Conservation (phyloP, 805 yeast genomes). For the Cyberlindnera petersonii region DNA sequence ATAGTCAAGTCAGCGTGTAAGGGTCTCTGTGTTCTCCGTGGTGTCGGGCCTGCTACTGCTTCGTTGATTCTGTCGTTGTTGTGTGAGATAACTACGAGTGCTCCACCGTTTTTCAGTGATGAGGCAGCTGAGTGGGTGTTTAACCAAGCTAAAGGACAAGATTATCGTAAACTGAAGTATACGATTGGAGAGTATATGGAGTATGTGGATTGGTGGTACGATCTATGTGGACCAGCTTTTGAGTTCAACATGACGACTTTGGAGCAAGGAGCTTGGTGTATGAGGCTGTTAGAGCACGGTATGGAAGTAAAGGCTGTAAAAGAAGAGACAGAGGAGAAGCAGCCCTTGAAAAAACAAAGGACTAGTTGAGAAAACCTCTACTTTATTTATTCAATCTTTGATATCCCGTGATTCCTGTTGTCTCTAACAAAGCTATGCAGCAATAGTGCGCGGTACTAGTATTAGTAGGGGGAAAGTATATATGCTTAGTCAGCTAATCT, state of each 20-base stretch:
- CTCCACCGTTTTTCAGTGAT: constrained; percentile 29
- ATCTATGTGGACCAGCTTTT: constrained; percentile 10
- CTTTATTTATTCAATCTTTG: too few species aligned
- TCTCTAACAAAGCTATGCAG: too few species aligned
- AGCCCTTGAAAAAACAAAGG: not conserved
- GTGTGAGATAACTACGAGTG: constrained; percentile 10
- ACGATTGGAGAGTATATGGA: constrained; percentile 20
- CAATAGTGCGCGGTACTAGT: too few species aligned
- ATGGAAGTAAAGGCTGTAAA: not conserved
- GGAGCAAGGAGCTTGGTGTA: constrained; percentile 26
- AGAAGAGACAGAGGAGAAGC: not conserved
- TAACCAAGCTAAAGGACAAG: not conserved
- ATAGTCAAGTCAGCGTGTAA: constrained; percentile 12
- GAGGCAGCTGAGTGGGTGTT: constrained; percentile 23
- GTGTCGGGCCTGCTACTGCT: constrained; percentile 30
- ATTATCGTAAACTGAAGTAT: constrained; percentile 20
- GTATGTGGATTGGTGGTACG: constrained; percentile 15
- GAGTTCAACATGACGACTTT: constrained; percentile 14
- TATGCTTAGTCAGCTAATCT: too few species aligned
- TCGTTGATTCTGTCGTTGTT: constrained; percentile 23
- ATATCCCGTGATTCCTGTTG: too few species aligned
- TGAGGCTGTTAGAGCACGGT: constrained; percentile 11
- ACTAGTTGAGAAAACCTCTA: too few species aligned
- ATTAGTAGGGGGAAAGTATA: too few species aligned
- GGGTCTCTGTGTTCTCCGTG: constrained; percentile 15